Base-by-base conservation (phyloP, 2,329 filamentous ascomycete species). In the Cercospora janseana region DNA sequence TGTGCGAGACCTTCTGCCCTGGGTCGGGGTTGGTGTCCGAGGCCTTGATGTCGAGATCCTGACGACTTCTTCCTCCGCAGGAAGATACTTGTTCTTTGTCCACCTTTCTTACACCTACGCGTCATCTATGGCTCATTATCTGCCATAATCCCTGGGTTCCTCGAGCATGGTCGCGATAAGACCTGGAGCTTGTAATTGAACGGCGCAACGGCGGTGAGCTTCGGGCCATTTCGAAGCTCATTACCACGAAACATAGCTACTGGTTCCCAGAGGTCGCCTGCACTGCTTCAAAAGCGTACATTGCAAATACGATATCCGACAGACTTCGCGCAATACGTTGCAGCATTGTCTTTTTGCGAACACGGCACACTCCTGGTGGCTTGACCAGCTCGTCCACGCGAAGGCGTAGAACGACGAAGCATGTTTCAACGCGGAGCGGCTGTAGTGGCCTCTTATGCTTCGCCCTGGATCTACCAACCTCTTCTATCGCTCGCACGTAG, bases 401-500 rank as follows among this genome's bases (percentile, higher is more conserved):
- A 20, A 10, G 4, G 21, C n/a, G 10, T 20, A 38, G n/a, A 4
- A 27, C 2, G 13, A 18, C 12, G 13, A 28, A 40, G 6, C 44
- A 47, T 47, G 44, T 26, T 47, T 24, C 44, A 47, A 34, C 23
- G 44, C 16, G 24, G 44, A 20, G 44, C 44, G 32, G 44, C 44
- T 12, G 26, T 29, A 27, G 16, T 74, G 42, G 69, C 70, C 43
- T 70, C 62, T 48, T 70, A 71, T 47, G 67, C 74, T 24, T 70
- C 71, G 43, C 69, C 72, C 7, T 70, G 74, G 52, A 71, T 74
- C 7, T 78, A 75, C 72, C 70, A 66, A 5, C 74, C 75, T 16
- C 61, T 78, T 4, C 70, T 78, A 23, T 66, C 68, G 4, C 26
- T 76, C 42, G 77, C 73, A 41, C 70, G 73, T 40, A 70, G 65